Conservation (phyloP, 2,329 filamentous ascomycete species). For the Domatiomyces globalis region DNA sequence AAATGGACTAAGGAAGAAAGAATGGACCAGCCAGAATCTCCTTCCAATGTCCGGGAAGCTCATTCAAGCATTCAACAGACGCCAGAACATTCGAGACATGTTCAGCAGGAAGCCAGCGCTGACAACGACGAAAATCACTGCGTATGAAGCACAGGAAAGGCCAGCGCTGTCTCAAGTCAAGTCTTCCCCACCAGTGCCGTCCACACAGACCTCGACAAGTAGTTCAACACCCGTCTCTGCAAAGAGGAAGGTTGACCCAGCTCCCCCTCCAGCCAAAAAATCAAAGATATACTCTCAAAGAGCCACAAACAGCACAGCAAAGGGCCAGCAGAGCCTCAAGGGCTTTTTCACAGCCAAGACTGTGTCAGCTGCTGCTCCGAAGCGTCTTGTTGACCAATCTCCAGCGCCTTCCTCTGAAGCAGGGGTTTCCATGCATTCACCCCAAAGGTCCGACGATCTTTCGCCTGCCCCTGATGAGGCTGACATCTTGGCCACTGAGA, state of each 20-base stretch:
- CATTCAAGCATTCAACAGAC: conserved; percentile 74
- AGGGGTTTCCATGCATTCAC: not conserved
- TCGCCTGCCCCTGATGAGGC: conserved; percentile 17
- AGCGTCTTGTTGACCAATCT: not conserved
- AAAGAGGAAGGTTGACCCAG: conserved; percentile 25
- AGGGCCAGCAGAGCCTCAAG: conserved; percentile 50
- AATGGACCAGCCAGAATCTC: conserved; percentile 53
- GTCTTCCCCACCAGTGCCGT: not conserved
- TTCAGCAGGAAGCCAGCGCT: conserved; percentile 48
- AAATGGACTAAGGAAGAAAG: conserved; percentile 48
- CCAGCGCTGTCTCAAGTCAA: not conserved
- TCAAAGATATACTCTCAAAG: conserved; percentile 30
- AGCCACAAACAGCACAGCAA: conserved; percentile 20
- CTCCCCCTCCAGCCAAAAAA: conserved; percentile 33
- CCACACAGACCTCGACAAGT: not conserved
- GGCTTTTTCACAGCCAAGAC: conserved; percentile 63
- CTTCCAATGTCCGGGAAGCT: conserved; percentile 66
- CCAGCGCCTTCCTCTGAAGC: not conserved
- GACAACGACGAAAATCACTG: conserved; percentile 3
- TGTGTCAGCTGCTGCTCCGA: conserved; percentile 8
- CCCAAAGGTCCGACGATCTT: conserved; percentile 2
- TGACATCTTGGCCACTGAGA: conserved; percentile 39
- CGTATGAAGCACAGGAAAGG: not conserved
- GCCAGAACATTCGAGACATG: conserved; percentile 85
- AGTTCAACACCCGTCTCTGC: conserved; percentile 16